Evolutionary conservation across 108 stramenopile species (phyloP), one percentile per base, ranked within the genome.

Genomic region (Asterionellopsis glacialis): DNA sequence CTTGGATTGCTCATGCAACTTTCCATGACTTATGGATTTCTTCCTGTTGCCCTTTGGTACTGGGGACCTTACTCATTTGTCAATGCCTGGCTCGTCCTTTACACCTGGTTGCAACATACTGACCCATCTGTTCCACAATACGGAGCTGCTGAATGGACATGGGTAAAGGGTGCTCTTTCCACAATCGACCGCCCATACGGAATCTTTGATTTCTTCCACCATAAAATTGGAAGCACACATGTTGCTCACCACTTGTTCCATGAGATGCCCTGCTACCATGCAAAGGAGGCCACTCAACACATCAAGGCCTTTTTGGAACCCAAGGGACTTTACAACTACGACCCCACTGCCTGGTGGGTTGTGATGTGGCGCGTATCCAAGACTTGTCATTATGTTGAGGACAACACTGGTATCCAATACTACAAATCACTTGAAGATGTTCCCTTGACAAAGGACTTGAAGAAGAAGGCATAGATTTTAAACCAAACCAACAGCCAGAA

Each of bases 31-130:
- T 60, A 59, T 21, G 93, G 93, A 25, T 73, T 85, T 54, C 43
- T 85, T 14, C 88, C 92, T 22, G 97, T 99, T 56, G 60, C 57
- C 19, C 65, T 87, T 26, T 97, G 92, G 93, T 99, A 98, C 85
- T 72, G 88, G 60, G 77, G 90, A 25, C 88, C 99, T 72, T 97
- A 98, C 84, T 72, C 95, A 64, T 75, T 95, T 64, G 84, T 81
- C 64, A 98, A 99, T 61, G 83, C 80, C 28, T 95, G 96, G 91
- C 85, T 99, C 64, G 97, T 98, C n/a, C 77, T 97, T 25, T 98
- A 98, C 91, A 99, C 98, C 11, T 99, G 93, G 95, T 84, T 99
- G 64, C 98, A 99, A 79, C 98, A 99, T 86, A 96, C 93, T 18
- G 96, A 98, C 61, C 93, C 96, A 4, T 94, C 85, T 75, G 88